phyloP scores from a whole-genome alignment of 1,139 yeast genomes.

The Trichomonascaceae sp. region DNA sequence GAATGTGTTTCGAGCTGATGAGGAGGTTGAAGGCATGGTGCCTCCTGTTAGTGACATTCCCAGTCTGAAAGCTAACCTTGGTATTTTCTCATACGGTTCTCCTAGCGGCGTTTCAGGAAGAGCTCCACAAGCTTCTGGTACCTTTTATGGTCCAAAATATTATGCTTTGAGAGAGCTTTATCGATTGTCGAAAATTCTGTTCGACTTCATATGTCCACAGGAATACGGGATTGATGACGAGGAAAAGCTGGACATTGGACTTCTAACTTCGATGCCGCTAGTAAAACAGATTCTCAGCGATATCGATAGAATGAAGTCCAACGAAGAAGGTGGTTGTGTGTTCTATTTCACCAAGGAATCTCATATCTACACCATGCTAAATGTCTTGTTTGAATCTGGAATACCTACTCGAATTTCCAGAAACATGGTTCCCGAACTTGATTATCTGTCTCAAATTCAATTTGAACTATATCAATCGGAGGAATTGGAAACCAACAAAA shows the following conservation, averaged over 20 bases:
- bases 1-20: constrained; percentile 71
- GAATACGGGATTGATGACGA: constrained; percentile 96
- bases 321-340: constrained; percentile 74
- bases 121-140: constrained; percentile 16
- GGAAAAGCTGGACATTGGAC: constrained; percentile 92
- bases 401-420: constrained; percentile 91
- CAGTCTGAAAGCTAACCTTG: constrained; percentile 18
- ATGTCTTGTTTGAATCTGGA: constrained; percentile 88
- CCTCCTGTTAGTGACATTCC: constrained; percentile 27
- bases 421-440: constrained; percentile 93
- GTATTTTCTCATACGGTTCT: constrained; percentile 12
- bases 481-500: constrained; percentile 51
- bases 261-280: constrained; percentile 87
- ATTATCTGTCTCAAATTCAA: constrained; percentile 88
- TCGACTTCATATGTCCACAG: constrained; percentile 97
- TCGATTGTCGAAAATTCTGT: constrained; percentile 82
- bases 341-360: constrained; percentile 95
- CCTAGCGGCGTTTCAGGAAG: neutral
- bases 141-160: constrained; percentile 77
- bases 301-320: constrained; percentile 69
- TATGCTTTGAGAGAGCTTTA: constrained; percentile 82
- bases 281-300: constrained; percentile 83
- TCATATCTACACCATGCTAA: constrained; percentile 88
- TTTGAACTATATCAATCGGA: constrained; percentile 84
- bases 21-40: constrained; percentile 28